Conservation (phyloP, 208 protist genomes). For the Trichomonas tenax region DNA sequence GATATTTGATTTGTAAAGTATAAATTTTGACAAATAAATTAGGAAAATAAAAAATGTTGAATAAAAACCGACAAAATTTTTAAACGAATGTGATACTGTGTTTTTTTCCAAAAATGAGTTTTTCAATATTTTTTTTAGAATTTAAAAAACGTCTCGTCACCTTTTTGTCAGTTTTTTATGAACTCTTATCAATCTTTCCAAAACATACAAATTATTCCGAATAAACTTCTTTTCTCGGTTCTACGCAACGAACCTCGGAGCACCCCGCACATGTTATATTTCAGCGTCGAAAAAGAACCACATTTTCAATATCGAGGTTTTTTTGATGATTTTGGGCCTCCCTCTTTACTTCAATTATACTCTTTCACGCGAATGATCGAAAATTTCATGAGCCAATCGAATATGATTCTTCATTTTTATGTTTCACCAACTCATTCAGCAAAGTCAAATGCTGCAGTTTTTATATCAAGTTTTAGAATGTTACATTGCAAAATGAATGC, state of each 20-base stretch:
- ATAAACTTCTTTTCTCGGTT: not conserved
- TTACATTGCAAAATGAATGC: not conserved
- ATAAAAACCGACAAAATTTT: too few relatives aligned
- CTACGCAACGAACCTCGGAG: not conserved
- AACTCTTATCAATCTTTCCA: not conserved
- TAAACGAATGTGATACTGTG: too few relatives aligned
- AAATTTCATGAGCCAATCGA: not conserved
- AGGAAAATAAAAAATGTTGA: too few relatives aligned
- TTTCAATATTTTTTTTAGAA: too few relatives aligned
- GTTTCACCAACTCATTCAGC: not conserved
- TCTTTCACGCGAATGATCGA: not conserved
- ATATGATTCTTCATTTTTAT: not conserved
- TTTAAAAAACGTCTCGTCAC: too few relatives aligned
- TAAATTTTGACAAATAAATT: too few relatives aligned
- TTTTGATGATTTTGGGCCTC: slow-evolving; percentile 11
- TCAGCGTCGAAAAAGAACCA: not conserved
- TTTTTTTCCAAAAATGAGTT: too few relatives aligned
- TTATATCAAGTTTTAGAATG: not conserved
- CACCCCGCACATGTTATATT: not conserved
- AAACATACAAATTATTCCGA: not conserved
- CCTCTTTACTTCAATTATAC: not conserved
- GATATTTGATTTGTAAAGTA: too few relatives aligned
- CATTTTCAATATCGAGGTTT: not conserved
- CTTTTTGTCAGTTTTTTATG: not conserved
- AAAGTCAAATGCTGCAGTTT: not conserved